A percentile compares a stretch with the other conserved stretches of the same genome.
phyloP scores from a whole-genome alignment of 139 green algal species.

The Tetradesmus obliquus region DNA sequence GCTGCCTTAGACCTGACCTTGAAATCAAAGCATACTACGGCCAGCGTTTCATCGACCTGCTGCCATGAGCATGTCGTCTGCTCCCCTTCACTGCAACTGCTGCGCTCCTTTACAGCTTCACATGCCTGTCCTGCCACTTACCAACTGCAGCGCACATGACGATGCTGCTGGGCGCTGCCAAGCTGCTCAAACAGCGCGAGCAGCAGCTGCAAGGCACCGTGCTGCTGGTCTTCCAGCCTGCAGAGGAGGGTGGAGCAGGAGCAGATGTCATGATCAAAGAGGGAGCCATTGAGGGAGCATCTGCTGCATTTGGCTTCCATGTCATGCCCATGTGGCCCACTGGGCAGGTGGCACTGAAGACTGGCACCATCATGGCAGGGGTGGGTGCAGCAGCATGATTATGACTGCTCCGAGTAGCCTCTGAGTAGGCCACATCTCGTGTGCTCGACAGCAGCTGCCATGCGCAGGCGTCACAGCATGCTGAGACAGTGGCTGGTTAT shows the following conservation, averaged over 20 bases:
- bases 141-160: slow-evolving; percentile 67
- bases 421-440: no score
- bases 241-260: slow-evolving; percentile 89
- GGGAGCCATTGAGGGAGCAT: slow-evolving; percentile 31
- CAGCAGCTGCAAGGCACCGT: slow-evolving; percentile 72
- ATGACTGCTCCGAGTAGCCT: no score
- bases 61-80: no score
- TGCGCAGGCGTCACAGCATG: no score
- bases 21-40: no score
- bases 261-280: slow-evolving; percentile 72
- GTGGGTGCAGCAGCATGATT: not conserved
- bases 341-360: slow-evolving; percentile 61
- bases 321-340: slow-evolving; percentile 78
- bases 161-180: slow-evolving; percentile 86
- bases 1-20: no score
- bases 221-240: slow-evolving; percentile 93
- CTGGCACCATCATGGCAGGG: slow-evolving; percentile 88
- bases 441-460: no score
- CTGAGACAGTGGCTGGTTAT: no score
- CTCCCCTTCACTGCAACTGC: no score
- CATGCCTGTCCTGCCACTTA: not conserved
- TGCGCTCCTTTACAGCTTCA: not conserved
- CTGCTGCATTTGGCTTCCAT: slow-evolving; percentile 83
- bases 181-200: slow-evolving; percentile 78
- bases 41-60: no score